A percentile compares a stretch with the other conserved stretches of the same genome.
These are phyloP conservation scores for Ophiosphaerella korrae DNA, from an alignment of 2,329 filamentous ascomycete genomes.

Conservation along the genomic window DNA sequence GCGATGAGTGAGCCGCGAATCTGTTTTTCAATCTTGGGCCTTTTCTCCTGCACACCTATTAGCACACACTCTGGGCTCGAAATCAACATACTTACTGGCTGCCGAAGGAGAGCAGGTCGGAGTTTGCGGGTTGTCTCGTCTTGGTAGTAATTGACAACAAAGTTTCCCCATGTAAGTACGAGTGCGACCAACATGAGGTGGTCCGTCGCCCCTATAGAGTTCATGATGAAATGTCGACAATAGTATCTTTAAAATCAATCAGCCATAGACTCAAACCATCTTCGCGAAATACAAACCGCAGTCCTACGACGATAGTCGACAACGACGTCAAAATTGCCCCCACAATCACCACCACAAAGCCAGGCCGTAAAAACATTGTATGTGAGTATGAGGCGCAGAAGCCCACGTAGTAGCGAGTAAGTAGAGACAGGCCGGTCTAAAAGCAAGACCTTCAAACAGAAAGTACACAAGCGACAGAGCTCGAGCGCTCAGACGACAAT, in stretches of 20 bases:
- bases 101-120: conserved; percentile 29
- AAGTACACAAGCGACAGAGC: conserved; percentile 1
- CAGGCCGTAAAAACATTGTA: conserved; percentile 38
- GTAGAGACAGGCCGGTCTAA: neutral
- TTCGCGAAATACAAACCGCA: conserved; percentile 31
- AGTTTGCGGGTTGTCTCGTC: conserved; percentile 34
- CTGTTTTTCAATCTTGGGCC: conserved; percentile 25
- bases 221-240: conserved; percentile 41
- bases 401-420: conserved; percentile 2
- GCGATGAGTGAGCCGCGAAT: conserved; percentile 37
- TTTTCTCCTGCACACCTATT: conserved; percentile 32
- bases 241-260: conserved; percentile 34
- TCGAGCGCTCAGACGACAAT: conserved; percentile 5
- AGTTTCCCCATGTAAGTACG: conserved; percentile 45
- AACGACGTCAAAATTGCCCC: conserved; percentile 41
- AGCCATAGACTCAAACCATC: neutral
- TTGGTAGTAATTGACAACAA: conserved; percentile 44
- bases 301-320: conserved; percentile 39
- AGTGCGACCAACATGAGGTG: conserved; percentile 43
- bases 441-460: neutral
- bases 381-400: neutral
- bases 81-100: conserved; percentile 25
- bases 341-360: conserved; percentile 42
- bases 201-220: conserved; percentile 36
- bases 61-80: conserved; percentile 1